phyloP scores from a whole-genome alignment of 345 rosid species.

The Laguncularia racemosa region DNA sequence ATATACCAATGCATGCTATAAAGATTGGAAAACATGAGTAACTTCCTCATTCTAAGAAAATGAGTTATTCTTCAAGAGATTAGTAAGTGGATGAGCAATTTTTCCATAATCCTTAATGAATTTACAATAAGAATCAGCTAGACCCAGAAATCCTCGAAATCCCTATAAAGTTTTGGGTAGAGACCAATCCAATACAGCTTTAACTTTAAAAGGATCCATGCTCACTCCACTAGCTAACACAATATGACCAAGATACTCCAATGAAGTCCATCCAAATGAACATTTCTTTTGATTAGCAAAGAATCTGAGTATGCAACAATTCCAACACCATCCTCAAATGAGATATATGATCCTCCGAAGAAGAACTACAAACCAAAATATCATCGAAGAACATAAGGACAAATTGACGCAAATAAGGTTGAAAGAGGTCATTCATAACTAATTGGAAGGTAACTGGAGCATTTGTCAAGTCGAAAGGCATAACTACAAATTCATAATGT shows the following conservation, averaged over 20 bases:
- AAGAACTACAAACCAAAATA: neutral
- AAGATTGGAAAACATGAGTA: neutral
- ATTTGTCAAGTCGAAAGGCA: neutral
- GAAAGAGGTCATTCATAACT: too few relatives aligned
- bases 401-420: neutral
- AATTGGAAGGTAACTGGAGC: neutral
- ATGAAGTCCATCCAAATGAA: too few relatives aligned
- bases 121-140: neutral
- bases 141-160: neutral
- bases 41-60: neutral
- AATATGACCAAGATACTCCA: too few relatives aligned
- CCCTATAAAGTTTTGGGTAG: neutral
- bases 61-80: neutral
- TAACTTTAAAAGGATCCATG: too few relatives aligned
- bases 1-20: neutral
- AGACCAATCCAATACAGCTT: too few relatives aligned
- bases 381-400: neutral
- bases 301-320: too few relatives aligned
- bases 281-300: too few relatives aligned
- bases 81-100: neutral
- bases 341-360: neutral
- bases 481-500: neutral
- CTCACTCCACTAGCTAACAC: too few relatives aligned
- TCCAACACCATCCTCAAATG: neutral
- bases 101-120: too few relatives aligned